Base-by-base conservation (phyloP, 2,329 filamentous ascomycete species). In the Fonsecaea erecta region DNA sequence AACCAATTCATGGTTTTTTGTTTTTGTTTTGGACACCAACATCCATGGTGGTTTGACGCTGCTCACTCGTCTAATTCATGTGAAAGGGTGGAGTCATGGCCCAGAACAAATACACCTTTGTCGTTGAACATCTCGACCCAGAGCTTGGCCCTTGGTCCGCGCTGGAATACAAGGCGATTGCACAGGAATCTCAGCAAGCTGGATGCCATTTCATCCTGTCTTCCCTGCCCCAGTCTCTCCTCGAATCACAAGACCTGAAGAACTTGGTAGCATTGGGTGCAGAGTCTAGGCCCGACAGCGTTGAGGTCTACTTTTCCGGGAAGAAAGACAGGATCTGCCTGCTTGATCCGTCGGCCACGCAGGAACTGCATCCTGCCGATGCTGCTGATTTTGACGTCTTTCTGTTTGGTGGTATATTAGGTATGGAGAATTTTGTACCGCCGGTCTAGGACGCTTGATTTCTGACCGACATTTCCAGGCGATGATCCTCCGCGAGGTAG, bases 101-200 rank as follows among this genome's bases (percentile, higher is more conserved):
- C 9, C 24, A 57, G 9, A 30, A 21, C n/a, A 55, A 46, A 70
- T 91, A 93, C 79, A 93, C 88, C 51, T 97, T 95, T 80, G 91
- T 98, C 74, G 93, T 98, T 73, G 94, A 98, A 82, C 94, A 99
- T 79, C 88, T 99, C 70, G 95, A 99, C 80, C 89, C 91, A 46
- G 95, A 99, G 79, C 85, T 99, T 32, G 95, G 96, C 35, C 86
- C 88, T 46, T 99, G 95, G 95, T 98, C 95, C 26, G 88, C 92
- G 69, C 86, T 98, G 60, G 95, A 99, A 81, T 99, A 99, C 81
- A 82, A 87, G 62, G 86, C 90, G 74, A 97, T 99, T 76, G 92
- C 92, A 58, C 82, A 85, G 66, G 95, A 99, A 82, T 92, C 90
- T 59, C 81, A 87, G 68, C 84, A 84, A 26, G 80, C 86, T 2